Conservation (phyloP, 306 rosid genomes). For the Abrus precatorius region DNA sequence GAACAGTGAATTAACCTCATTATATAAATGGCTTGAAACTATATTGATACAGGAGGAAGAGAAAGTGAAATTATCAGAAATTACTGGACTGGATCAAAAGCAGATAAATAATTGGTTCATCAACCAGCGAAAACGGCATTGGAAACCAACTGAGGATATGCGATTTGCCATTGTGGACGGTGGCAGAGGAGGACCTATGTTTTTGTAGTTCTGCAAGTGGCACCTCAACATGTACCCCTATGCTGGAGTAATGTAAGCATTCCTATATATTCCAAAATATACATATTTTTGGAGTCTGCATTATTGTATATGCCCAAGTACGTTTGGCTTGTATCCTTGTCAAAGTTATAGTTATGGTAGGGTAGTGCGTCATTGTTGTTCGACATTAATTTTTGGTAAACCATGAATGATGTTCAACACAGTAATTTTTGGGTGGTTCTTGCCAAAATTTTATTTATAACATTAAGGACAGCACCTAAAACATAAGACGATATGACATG, state of each 20-base stretch:
- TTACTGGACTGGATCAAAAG: constrained; percentile 71
- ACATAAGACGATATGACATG: too few species aligned
- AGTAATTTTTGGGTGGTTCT: too few species aligned
- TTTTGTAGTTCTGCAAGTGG: constrained; percentile 15
- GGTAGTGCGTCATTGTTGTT: background rate
- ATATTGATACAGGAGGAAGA: constrained; percentile 67
- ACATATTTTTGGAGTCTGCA: background rate
- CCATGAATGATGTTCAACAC: too few species aligned
- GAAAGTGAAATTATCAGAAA: constrained; percentile 62
- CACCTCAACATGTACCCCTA: background rate
- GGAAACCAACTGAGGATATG: constrained; percentile 83
- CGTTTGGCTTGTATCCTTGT: background rate
- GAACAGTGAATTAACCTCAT: too few species aligned
- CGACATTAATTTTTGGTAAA: too few species aligned
- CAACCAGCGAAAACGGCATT: constrained; percentile 83
- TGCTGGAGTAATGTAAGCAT: background rate
- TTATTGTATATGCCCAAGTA: background rate
- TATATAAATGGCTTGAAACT: constrained; percentile 4
- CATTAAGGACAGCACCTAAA: too few species aligned
- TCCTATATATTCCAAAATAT: background rate
- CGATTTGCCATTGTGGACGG: constrained; percentile 57
- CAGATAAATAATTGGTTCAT: constrained; percentile 90
- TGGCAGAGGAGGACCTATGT: constrained; percentile 29
- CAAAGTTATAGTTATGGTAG: background rate
- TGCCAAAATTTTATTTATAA: too few species aligned